phyloP scores from a whole-genome alignment of 257 asterid genomes.

The Capsicum rhomboideum region DNA sequence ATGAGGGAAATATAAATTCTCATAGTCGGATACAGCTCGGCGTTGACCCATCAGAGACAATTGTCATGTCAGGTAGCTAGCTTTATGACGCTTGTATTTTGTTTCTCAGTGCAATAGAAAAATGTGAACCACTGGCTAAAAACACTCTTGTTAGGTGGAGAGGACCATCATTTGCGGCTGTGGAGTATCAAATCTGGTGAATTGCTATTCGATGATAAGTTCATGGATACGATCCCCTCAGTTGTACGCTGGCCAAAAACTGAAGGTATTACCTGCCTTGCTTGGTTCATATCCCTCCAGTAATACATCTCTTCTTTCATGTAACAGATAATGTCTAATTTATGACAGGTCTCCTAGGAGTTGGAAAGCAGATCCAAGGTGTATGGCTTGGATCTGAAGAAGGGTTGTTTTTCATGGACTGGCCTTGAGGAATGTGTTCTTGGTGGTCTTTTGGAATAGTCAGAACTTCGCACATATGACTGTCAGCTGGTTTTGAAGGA shows the following conservation, averaged over 20 bases:
- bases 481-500: not conserved
- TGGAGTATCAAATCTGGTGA: slow-evolving; percentile 87
- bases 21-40: slow-evolving; percentile 77
- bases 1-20: slow-evolving; percentile 69
- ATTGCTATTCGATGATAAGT: slow-evolving; percentile 54
- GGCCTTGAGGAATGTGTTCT: slow-evolving; percentile 24
- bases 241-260: slow-evolving; percentile 74
- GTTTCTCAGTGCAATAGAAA: not conserved
- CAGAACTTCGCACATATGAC: not conserved
- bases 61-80: slow-evolving; percentile 61
- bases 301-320: not conserved
- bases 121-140: slow-evolving; percentile 2
- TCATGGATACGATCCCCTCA: slow-evolving; percentile 55
- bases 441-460: not conserved
- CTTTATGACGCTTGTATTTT: not conserved
- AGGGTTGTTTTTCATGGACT: slow-evolving; percentile 59
- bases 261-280: slow-evolving; percentile 17
- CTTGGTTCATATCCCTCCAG: not conserved
- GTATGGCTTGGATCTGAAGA: slow-evolving; percentile 62
- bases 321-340: not conserved
- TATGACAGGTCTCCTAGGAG: slow-evolving; percentile 6
- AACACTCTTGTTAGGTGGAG: slow-evolving; percentile 54
- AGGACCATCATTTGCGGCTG: slow-evolving; percentile 69
- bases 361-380: slow-evolving; percentile 24
- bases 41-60: slow-evolving; percentile 76